Evolutionary conservation across 371 early-diverging fungal species (phyloP).

Genomic region (Basidiobolus meristosporus): DNA sequence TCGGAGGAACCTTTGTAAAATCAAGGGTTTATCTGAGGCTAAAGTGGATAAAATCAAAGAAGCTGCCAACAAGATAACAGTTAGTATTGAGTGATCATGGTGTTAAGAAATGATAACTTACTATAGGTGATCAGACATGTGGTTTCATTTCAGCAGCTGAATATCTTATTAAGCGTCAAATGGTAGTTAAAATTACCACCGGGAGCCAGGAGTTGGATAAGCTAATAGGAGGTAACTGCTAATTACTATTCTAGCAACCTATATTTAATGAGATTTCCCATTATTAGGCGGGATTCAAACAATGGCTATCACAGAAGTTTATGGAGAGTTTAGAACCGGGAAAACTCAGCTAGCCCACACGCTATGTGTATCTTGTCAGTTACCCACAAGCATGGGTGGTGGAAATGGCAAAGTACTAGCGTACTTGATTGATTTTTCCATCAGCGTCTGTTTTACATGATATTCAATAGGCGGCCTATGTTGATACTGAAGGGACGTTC

Average conservation of each 20-base stretch:
- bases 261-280: neutral
- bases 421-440: too few relatives aligned
- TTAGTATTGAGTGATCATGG: conserved; percentile 5
- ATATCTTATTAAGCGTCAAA: conserved; percentile 42
- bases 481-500: conserved; percentile 65
- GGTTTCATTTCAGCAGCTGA: conserved; percentile 71
- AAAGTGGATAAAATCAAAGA: conserved; percentile 83
- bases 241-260: neutral
- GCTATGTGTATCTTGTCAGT: conserved; percentile 53
- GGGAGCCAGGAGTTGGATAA: conserved; percentile 94
- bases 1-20: too few relatives aligned
- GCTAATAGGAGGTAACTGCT: conserved; percentile 61
- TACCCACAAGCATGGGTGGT: conserved; percentile 37
- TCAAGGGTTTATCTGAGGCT: conserved; percentile 68
- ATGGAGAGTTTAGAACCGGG: conserved; percentile 67
- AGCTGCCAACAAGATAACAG: conserved; percentile 30
- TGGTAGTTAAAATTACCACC: conserved; percentile 48
- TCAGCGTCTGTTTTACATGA: conserved; percentile 27
- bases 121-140: conserved; percentile 1
- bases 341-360: conserved; percentile 70
- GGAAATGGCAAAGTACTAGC: conserved; percentile 43
- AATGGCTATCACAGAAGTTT: conserved; percentile 74
- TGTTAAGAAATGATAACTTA: neutral
- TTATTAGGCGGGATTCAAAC: conserved; percentile 64
- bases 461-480: conserved; percentile 42